phyloP scores from a whole-genome alignment of 2,329 filamentous ascomycete species.

The Pleomassaria siparia region DNA sequence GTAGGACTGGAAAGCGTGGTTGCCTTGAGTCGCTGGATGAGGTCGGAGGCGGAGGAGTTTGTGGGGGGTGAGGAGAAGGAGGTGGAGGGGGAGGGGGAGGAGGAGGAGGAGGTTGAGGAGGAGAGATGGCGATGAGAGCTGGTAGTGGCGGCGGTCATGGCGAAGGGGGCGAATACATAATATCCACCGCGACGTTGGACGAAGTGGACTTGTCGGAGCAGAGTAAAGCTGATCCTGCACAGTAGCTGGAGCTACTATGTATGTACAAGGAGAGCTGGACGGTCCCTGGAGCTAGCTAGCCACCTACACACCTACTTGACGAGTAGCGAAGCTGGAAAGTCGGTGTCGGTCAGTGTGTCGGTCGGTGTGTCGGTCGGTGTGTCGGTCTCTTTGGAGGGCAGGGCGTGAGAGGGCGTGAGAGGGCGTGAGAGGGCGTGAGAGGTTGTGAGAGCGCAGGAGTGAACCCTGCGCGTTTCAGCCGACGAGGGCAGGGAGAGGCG shows the following conservation, averaged over 20 bases:
- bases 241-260: background rate
- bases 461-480: conserved; percentile 41
- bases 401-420: no score
- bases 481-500: conserved; percentile 21
- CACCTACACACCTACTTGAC: no score
- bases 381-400: no score
- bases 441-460: conserved; percentile 20
- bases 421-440: no score
- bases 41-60: conserved; percentile 14
- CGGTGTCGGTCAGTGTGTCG: conserved; percentile 1
- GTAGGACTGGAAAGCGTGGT: conserved; percentile 18
- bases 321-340: conserved; percentile 17
- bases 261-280: background rate
- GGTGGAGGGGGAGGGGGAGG: background rate
- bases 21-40: conserved; percentile 26
- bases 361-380: conserved; percentile 10
- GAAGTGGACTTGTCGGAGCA: background rate
- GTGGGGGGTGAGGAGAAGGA: background rate
- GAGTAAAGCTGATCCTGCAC: background rate
- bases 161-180: conserved; percentile 7
- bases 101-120: background rate
- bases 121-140: background rate
- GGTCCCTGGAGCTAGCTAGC: conserved; percentile 13
- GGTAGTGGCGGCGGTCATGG: conserved; percentile 2
- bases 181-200: conserved; percentile 36